Conservation (phyloP, 2,329 filamentous ascomycete species). For the Colletotrichum phormii region DNA sequence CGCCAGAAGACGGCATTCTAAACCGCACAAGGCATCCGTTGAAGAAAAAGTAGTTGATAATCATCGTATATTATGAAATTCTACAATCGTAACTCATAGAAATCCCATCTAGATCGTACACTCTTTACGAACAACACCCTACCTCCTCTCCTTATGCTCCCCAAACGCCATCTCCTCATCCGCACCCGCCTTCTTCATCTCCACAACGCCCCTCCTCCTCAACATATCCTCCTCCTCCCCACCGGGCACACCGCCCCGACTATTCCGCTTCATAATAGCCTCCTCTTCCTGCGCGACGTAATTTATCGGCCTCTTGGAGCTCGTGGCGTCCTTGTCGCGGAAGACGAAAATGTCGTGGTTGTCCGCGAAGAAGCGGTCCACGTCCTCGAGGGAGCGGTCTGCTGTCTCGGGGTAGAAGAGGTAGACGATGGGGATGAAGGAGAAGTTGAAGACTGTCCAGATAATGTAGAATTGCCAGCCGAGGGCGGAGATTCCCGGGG, state of each 20-base stretch:
- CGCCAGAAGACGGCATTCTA: not conserved
- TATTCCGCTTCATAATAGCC: constrained; percentile 38
- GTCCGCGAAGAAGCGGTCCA: constrained; percentile 42
- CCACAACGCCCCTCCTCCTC: constrained; percentile 5
- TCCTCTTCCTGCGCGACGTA: constrained; percentile 40
- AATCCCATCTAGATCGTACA: not conserved
- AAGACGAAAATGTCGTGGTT: constrained; percentile 41
- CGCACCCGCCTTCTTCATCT: constrained; percentile 11
- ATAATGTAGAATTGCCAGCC: constrained; percentile 65
- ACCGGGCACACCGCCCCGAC: not conserved
- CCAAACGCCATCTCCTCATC: constrained; percentile 34
- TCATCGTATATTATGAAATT: not conserved
- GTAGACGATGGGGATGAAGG: constrained; percentile 59
- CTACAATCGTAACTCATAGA: not conserved
- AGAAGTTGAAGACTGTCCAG: constrained; percentile 60
- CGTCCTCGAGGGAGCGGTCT: constrained; percentile 40
- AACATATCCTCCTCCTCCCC: constrained; percentile 10
- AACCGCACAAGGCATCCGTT: not conserved
- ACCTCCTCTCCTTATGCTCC: constrained; percentile 30
- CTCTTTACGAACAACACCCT: not conserved
- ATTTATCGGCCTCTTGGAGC: constrained; percentile 37
- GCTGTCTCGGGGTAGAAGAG: constrained; percentile 61
- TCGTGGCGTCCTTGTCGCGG: constrained; percentile 41
- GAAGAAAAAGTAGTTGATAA: not conserved
- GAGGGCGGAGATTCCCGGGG: constrained; percentile 53